Percentiles rank a stretch among this genome's conserved stretches.
Conservation (phyloP, 345 rosid genomes). For the Theobroma cacao region DNA sequence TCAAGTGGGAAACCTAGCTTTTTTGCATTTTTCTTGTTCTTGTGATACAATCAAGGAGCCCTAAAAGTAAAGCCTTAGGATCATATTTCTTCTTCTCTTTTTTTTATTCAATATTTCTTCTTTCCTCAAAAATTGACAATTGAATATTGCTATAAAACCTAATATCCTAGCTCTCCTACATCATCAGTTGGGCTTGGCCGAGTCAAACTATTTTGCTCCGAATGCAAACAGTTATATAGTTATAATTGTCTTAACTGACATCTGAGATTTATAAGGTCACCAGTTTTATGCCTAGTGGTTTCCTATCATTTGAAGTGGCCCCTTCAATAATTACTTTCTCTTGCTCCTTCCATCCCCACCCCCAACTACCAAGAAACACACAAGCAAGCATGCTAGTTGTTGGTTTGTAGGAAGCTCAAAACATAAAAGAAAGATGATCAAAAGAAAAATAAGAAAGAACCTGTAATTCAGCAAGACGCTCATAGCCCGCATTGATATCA, state of each 20-base stretch:
- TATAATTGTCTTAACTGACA: background rate
- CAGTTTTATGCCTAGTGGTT: background rate
- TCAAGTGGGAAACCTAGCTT: too few species aligned
- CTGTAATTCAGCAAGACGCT: conserved; percentile 88
- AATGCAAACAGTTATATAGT: background rate
- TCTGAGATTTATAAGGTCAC: background rate
- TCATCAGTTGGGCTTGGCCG: background rate
- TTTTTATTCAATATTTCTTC: background rate
- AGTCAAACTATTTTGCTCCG: background rate
- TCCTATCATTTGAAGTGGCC: background rate
- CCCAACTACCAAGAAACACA: background rate
- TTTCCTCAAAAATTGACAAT: background rate
- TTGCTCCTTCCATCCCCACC: background rate
- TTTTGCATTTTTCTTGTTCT: too few species aligned
- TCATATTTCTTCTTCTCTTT: background rate
- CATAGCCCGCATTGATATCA: conserved; percentile 84
- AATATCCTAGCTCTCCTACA: background rate
- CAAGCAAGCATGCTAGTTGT: background rate
- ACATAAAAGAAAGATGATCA: background rate
- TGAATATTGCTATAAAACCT: background rate
- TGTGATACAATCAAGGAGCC: background rate
- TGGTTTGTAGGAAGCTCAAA: background rate
- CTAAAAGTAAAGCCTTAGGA: background rate
- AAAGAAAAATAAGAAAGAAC: conserved; percentile 32
- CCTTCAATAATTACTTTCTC: background rate